These are phyloP conservation scores for Botrytis galanthina DNA, from an alignment of 2,329 filamentous ascomycete genomes.

Conservation along the genomic window DNA sequence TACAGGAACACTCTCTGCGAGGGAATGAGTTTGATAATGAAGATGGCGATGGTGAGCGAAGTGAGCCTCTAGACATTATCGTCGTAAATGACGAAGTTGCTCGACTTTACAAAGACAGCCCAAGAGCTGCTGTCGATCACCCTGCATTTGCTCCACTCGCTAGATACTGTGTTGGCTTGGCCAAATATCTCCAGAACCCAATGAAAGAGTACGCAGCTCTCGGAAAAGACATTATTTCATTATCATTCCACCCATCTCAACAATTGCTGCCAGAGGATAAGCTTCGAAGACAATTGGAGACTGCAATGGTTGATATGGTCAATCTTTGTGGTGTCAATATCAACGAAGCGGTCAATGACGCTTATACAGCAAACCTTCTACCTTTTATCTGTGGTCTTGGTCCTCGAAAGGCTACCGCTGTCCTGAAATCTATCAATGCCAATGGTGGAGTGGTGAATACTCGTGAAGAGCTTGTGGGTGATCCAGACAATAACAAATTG, in stretches of 20 bases:
- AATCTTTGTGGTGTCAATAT: constrained; percentile 95
- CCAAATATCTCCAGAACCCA: constrained; percentile 90
- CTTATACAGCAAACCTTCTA: constrained; percentile 80
- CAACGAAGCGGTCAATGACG: constrained; percentile 81
- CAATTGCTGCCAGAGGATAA: constrained; percentile 85
- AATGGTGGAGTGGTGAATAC: constrained; percentile 85
- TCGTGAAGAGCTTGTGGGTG: constrained; percentile 83
- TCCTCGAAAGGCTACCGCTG: constrained; percentile 80
- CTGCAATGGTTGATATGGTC: constrained; percentile 98
- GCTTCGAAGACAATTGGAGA: constrained; percentile 81
- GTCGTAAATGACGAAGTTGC: constrained; percentile 96
- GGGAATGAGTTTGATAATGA: constrained; percentile 84
- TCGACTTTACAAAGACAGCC: constrained; percentile 90
- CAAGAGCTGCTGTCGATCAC: constrained; percentile 74
- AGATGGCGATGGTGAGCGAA: constrained; percentile 71
- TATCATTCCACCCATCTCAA: constrained; percentile 88
- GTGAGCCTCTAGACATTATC: constrained; percentile 80
- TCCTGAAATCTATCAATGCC: constrained; percentile 85
- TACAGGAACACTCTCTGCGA: constrained; percentile 73
- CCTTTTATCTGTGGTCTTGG: constrained; percentile 91
- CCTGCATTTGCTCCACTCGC: constrained; percentile 75
- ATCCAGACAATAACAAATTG: constrained; percentile 73
- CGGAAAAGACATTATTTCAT: constrained; percentile 80
- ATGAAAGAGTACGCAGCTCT: constrained; percentile 95
- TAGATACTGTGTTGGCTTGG: constrained; percentile 85